Conservation (phyloP, 225 moss, liverwort and hornwort species). For the Rhytidiadelphus loreus region DNA sequence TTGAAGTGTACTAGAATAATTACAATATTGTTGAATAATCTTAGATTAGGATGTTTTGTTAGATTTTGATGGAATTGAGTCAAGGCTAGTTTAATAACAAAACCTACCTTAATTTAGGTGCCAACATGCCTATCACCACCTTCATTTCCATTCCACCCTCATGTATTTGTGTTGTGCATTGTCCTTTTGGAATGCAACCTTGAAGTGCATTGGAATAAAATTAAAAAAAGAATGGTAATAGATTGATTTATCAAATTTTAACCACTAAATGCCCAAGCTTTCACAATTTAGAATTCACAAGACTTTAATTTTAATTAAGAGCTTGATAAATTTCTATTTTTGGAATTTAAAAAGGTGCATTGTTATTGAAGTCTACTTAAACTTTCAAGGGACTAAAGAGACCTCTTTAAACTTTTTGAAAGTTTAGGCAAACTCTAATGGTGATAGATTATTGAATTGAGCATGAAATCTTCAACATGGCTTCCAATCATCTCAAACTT, state of each 20-base stretch:
- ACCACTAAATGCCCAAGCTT: not conserved
- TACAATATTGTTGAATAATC: too few relatives aligned
- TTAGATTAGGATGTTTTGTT: too few relatives aligned
- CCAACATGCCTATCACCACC: too few relatives aligned
- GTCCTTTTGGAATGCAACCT: not conserved
- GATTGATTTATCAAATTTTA: too few relatives aligned
- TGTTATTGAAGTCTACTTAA: not conserved
- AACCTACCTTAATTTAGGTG: too few relatives aligned
- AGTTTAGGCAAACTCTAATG: not conserved
- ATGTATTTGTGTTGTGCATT: too few relatives aligned
- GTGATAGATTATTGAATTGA: not conserved
- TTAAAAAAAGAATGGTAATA: not conserved
- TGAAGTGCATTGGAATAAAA: rapidly evolving
- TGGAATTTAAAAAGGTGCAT: not conserved
- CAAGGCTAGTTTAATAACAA: too few relatives aligned
- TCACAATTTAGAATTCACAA: too few relatives aligned
- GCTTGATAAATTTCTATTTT: not conserved
- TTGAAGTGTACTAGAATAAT: too few relatives aligned
- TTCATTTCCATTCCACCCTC: too few relatives aligned
- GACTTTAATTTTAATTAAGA: not conserved
- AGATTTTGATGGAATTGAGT: too few relatives aligned
- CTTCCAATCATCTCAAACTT: too few relatives aligned
- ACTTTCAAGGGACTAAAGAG: rapidly evolving
- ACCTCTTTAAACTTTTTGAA: not conserved
- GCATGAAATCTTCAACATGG: not conserved